Evolutionary conservation across 2,329 filamentous ascomycete species (phyloP), one percentile per base, ranked within the genome.

Genomic region (Cladobotryum protrusum): DNA sequence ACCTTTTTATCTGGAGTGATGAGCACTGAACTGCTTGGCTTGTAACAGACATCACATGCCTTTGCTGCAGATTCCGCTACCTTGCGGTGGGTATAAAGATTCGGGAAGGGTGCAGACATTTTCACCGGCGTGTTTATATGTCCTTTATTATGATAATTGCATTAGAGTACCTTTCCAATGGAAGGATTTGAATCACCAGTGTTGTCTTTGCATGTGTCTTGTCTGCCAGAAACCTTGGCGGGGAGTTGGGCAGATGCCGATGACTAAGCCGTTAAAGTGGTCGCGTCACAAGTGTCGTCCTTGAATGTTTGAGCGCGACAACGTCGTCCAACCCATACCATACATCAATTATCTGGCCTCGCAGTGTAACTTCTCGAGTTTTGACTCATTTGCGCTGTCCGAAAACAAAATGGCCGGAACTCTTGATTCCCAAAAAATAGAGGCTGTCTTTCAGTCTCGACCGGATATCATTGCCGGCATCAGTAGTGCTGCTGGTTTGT

Each of bases 1-100:
- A 93, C 91, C 82, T 92, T 93, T 62, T 89, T 91, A 61, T 95
- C 90, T 0, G 87, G 81, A 8, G 90, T 95, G 58, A 96, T 88
- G 48, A 99, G 75, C 15, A 97, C 92, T 57, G 86, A 95, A 6
- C 85, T 82, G 52, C 85, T 89, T 8, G 87, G 86, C 69, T 93
- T 95, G 74, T 86, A 95, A 76, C 93, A 97, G 55, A 97, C 82
- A 68, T 89, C 86, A 69, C 93, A 99, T 45, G 88, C 77, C 69
- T 88, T 95, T 12, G 88, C 79, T 1, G 86, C 79, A n/a, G 82
- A 79, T 29, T 95, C 89, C 12, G 90, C 90, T 34, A 97, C 92
- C 58, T 83, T 88, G 45, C 92, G 87, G 56, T 91, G 86, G 56
- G 88, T 83, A 71, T 92, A 97, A 29, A 87, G 69, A 63, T 97